Conservation (phyloP, 2,329 filamentous ascomycete species). For the Epichloe coenophiala region DNA sequence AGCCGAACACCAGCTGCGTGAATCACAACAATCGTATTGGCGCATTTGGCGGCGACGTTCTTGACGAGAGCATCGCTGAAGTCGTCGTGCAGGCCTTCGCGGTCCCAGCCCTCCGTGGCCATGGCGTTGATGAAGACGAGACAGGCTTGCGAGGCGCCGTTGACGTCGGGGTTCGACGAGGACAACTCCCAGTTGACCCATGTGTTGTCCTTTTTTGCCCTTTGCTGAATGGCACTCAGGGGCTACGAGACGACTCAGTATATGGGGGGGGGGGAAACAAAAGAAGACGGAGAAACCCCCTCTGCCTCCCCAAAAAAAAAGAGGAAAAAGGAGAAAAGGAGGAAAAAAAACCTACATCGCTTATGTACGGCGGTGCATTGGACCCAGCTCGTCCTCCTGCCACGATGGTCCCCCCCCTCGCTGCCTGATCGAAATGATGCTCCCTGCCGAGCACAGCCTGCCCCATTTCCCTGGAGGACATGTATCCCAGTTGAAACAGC, state of each 20-base stretch:
- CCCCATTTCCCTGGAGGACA: slow-evolving; percentile 31
- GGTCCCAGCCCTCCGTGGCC: slow-evolving; percentile 63
- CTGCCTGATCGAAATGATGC: slow-evolving; percentile 33
- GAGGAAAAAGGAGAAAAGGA: too few relatives aligned
- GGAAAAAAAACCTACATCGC: slow-evolving; percentile 22
- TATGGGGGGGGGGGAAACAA: not conserved
- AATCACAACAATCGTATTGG: slow-evolving; percentile 49
- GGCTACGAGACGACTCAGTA: slow-evolving; percentile 23
- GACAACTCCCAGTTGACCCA: slow-evolving; percentile 36
- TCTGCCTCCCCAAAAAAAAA: too few relatives aligned
- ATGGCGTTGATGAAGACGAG: slow-evolving; percentile 74
- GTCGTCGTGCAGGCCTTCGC: slow-evolving; percentile 54
- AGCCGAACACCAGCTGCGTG: slow-evolving; percentile 49
- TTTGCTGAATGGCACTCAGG: slow-evolving; percentile 42
- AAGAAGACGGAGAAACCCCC: too few relatives aligned
- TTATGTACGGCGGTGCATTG: slow-evolving; percentile 35
- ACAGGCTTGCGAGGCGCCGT: slow-evolving; percentile 43
- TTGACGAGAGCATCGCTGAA: slow-evolving; percentile 46
- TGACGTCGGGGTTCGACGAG: slow-evolving; percentile 20
- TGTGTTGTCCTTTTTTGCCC: slow-evolving; percentile 37
- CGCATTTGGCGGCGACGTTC: slow-evolving; percentile 45
- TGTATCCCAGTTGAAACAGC: slow-evolving; percentile 32
- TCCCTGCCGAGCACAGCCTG: slow-evolving; percentile 29
- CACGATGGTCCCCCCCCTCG: slow-evolving; percentile 36
- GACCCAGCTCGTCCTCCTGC: slow-evolving; percentile 38